These are phyloP conservation scores for Pyrrhoderma lamaoense DNA, from an alignment of 1,284 basidiomycete genomes.

Conservation along the genomic window DNA sequence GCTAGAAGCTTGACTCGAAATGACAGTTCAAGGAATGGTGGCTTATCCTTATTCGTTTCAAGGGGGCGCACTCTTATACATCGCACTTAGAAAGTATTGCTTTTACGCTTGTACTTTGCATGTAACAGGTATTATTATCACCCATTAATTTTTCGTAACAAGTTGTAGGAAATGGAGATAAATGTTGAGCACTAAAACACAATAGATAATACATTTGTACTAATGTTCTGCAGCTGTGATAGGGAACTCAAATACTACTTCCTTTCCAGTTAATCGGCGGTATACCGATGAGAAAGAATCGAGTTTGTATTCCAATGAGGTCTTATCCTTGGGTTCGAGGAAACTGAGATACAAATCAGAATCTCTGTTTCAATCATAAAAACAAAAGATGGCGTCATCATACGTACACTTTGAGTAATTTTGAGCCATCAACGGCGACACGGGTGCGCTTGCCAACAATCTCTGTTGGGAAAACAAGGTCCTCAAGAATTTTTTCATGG, in stretches of 20 bases:
- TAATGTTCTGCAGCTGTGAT: slow-evolving; percentile 57
- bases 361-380: not conserved
- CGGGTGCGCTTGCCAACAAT: slow-evolving; percentile 98
- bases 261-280: slow-evolving; percentile 91
- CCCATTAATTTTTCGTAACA: no score
- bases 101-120: no score
- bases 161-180: no score
- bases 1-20: no score
- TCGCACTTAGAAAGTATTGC: no score
- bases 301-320: slow-evolving; percentile 99
- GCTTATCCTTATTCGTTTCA: no score
- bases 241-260: slow-evolving; percentile 87
- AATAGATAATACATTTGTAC: slow-evolving; percentile 7
- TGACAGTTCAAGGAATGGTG: no score
- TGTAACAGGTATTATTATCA: no score
- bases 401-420: slow-evolving; percentile 91
- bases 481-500: slow-evolving; percentile 97
- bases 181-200: no score
- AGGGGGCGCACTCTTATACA: no score
- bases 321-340: slow-evolving; percentile 97
- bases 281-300: slow-evolving; percentile 95
- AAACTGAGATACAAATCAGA: slow-evolving; percentile 47
- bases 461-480: slow-evolving; percentile 98
- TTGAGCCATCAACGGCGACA: slow-evolving; percentile 83
- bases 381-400: slow-evolving; percentile 11